phyloP scores from a whole-genome alignment of 257 asterid species.

The Petunia axillaris region DNA sequence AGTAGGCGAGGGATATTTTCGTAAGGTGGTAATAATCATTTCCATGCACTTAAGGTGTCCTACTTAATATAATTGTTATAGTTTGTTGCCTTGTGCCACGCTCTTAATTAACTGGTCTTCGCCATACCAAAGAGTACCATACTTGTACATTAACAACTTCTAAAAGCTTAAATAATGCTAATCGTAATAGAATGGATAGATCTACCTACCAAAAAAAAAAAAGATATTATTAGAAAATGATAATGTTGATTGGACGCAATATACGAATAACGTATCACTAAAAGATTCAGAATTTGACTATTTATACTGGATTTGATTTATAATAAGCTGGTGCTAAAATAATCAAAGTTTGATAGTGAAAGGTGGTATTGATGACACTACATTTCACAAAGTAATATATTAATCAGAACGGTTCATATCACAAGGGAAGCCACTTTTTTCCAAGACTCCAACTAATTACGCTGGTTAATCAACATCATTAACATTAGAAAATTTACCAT shows the following conservation, averaged over 20 bases:
- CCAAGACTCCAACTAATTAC: constrained; percentile 21
- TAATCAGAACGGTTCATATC: background rate
- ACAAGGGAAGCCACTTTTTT: constrained; percentile 10
- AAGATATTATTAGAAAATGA: background rate
- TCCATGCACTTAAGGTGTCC: background rate
- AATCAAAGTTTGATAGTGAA: constrained; percentile 16
- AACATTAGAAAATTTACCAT: background rate
- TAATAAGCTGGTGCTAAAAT: background rate
- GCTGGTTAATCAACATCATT: constrained; percentile 15
- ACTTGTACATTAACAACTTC: background rate
- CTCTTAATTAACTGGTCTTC: constrained; percentile 3
- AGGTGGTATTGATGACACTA: background rate
- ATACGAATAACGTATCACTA: background rate
- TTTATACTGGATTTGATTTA: background rate
- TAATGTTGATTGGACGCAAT: constrained; percentile 6
- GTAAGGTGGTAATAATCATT: background rate
- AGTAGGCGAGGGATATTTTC: background rate
- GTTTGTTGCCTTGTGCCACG: background rate
- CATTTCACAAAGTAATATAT: background rate
- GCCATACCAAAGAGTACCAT: constrained; percentile 4
- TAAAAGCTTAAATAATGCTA: background rate
- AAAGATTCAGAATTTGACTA: constrained; percentile 18
- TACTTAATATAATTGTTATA: background rate
- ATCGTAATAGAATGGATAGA: constrained; percentile 14
- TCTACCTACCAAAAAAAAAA: constrained; percentile 19